Evolutionary conservation across 805 yeast species (phyloP), one percentile per base, ranked within the genome.

Genomic region (Candida jianshihensis): DNA sequence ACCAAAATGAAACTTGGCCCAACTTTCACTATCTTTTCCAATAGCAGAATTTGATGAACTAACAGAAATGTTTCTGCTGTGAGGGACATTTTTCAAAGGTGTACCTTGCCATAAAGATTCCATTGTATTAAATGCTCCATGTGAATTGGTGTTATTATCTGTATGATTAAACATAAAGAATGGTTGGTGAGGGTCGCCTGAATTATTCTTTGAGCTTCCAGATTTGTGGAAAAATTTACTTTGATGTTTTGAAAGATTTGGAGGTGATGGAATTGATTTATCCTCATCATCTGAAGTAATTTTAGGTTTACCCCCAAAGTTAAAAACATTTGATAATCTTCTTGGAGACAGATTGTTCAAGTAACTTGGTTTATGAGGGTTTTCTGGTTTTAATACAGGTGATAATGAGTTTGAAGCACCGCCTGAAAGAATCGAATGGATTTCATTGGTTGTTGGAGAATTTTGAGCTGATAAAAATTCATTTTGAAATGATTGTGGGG

Each of bases 301-400:
- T 16, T 36, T 38, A 30, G 25, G 40, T 33, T 47, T 52, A 31
- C 38, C 51, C 16, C 57, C 57, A 34, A 58, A 57, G 2, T 47
- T 40, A 31, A 58, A 49, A 4, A 51, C 58, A 37, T 40, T 51
- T 1, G 61, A 56, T 30, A 57, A 45, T 26, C 57, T 49, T 41
- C 56, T 55, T 27, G 60, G 59, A 9, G 61, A 54, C 30, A 57
- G 48, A 4, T 50, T 39, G 33, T 35, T 48, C 10, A 46, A 40
- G 21, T 40, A 37, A 28, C 42, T 44, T 18, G 38, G 40, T 24
- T 41, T 37, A 9, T 4, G 39, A 6, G 26, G 30, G 34, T 19
- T 26, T 29, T n/a, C 36, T 35, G 16, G 6, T 24, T 31, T 44
- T n/a, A n/a, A n/a, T 15, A 25, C 37, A 15, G 36, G 33, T 5